Conservation (phyloP, 371 early-diverging fungal genomes). For the Mucor racemosus region DNA sequence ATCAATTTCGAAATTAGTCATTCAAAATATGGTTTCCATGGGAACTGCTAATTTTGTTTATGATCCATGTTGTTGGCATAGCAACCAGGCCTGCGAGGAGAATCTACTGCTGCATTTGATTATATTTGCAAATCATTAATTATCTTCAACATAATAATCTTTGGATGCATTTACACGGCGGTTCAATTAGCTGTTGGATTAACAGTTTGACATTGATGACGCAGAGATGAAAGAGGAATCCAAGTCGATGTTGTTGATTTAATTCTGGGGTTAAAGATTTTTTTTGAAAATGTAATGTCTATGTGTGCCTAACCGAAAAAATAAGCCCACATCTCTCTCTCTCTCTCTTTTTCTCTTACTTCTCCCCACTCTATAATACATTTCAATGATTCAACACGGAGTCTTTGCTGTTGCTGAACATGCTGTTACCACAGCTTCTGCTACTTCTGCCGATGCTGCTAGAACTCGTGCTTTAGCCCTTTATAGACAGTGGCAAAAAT, state of each 20-base stretch:
- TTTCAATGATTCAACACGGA: conserved; percentile 33
- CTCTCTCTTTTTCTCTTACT: neutral
- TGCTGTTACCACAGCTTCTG: conserved; percentile 65
- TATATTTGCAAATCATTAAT: too few species aligned
- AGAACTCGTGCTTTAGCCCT: conserved; percentile 61
- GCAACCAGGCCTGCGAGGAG: neutral
- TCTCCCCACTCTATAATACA: conserved; percentile 19
- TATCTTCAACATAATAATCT: too few species aligned
- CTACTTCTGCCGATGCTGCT: conserved; percentile 61
- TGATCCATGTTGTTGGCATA: neutral
- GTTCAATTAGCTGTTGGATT: neutral
- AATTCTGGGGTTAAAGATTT: conserved; percentile 24
- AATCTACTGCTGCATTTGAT: too few species aligned
- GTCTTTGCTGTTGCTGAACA: conserved; percentile 47
- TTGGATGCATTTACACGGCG: neutral
- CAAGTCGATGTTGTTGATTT: conserved; percentile 6
- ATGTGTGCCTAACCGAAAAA: conserved; percentile 1
- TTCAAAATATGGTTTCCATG: neutral
- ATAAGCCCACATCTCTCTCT: neutral
- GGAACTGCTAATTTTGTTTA: neutral
- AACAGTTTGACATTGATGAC: conserved; percentile 10
- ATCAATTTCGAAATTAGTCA: neutral
- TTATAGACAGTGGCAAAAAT: conserved; percentile 73
- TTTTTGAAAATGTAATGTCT: neutral
- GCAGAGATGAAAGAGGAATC: conserved; percentile 3